Base-by-base conservation (phyloP, 192 early-diverging fungal species). In the Diversispora epigaea region DNA sequence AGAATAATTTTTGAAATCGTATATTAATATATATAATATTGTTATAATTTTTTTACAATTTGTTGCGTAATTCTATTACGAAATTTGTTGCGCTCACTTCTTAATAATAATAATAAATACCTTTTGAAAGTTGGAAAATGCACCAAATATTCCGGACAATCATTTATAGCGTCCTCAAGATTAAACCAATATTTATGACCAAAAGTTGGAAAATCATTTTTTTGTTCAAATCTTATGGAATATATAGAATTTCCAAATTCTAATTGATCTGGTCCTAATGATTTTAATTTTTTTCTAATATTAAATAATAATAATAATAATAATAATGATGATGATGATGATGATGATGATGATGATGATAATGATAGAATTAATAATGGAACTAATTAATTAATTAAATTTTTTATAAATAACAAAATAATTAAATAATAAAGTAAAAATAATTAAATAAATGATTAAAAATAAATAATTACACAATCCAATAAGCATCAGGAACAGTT, bases 111-210 rank as follows among this genome's bases (percentile, higher is more conserved):
- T 25, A 43, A 10, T 14, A 47, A 75, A 47, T 86, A 93, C 91
- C 79, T 80, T 68, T 89, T 81, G 60, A 99, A 89, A 0, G 90
- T 90, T 5, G 91, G 89, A 78, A 95, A 92, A 57, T 96, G 92
- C 0, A 98, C 89, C 52, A 98, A 82, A 79, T 95, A 97, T 80
- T 98, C 96, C 4, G 96, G 95, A 83, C 96, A 97, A 77, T 95
- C 90, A 75, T 98, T 93, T 6, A 99, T 94, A 0, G 98, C 98
- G 80, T 99, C 96, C 44, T 89, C 90, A 15, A 98, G 86, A 68
- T 94, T 88, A 81, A 99, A 99, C 84, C 85, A 85, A 77, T 98
- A 98, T 43, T 92, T 90, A 76, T 89, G 85, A 6, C 95, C 96
- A 79, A 92, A 98, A 4, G 79, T 70, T 17, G 86, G 83, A 54